Evolutionary conservation across 73 alveolate species (phyloP), one percentile per base, ranked within the genome.

Genomic region (Effrenium voratum): DNA sequence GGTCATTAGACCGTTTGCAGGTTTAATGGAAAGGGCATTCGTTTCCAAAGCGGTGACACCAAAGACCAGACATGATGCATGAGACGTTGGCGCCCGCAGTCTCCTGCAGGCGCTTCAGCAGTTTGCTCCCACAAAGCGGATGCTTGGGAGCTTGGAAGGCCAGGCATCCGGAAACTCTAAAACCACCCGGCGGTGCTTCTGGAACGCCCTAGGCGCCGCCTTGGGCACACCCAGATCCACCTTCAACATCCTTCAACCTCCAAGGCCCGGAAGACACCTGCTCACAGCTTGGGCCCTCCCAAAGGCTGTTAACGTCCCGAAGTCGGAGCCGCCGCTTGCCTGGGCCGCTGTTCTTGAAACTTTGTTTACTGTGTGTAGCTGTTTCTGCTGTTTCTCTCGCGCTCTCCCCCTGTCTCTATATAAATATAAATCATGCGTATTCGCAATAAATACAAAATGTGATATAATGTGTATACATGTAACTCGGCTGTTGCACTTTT

Each of bases 101-200:
- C 68, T 90, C 97, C n/a, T 90, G 97, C 26, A 90, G 43, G 13
- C 97, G 97, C 75, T 55, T 55, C 52, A 90, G 73, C n/a, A 90
- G 87, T 41, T 70, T 90, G 88, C 97, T 76, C 96, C 82, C 34
- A 68, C 36, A 41, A 90, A 90, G 28, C 96, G 73, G 30, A 87
- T 60, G 68, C 59, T 44, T 30, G 95, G 95, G n/a, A 87, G 38
- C n/a, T 41, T 68, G 28, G 60, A 70, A 15, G 95, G 95, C 95
- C 95, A 87, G 57, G 50, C 70, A 41, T 45, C 41, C 49, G 68
- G 26, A 47, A 87, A 87, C 49, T 63, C 95, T 50, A 87, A 26
- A 5, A 87, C 36, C 26, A 63, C 66, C 68, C 95, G 80, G n/a
- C 34, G 93, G 26, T 84, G 81, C 50, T 82, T 82, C 8, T 73